These are phyloP conservation scores for Schizosaccharomyces versatilis DNA, from an alignment of 1,139 yeast genomes.

Conservation along the genomic window DNA sequence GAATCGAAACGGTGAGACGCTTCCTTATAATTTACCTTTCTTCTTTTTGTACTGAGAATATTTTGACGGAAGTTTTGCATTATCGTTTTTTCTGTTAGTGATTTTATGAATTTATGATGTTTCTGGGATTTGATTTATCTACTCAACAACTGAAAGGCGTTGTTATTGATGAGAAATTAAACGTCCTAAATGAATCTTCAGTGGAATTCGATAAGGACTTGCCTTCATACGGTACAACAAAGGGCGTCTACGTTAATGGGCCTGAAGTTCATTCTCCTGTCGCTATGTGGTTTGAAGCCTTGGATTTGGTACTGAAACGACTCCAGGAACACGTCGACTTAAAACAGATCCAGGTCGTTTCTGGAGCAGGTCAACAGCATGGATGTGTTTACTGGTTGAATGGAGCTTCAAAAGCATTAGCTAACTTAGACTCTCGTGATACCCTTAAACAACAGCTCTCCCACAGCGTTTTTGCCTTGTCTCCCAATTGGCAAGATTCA, in stretches of 20 bases:
- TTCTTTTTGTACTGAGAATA: not conserved
- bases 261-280: slow-evolving; percentile 56
- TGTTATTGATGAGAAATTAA: slow-evolving; percentile 34
- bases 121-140: slow-evolving; percentile 62
- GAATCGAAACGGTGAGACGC: too few relatives aligned
- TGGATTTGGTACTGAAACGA: slow-evolving; percentile 38
- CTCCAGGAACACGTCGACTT: slow-evolving; percentile 42
- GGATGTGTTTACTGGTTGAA: slow-evolving; percentile 68
- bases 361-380: slow-evolving; percentile 85
- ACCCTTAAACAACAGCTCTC: slow-evolving; percentile 26
- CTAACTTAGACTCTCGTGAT: slow-evolving; percentile 16
- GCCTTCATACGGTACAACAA: slow-evolving; percentile 33
- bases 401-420: slow-evolving; percentile 25
- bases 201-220: slow-evolving; percentile 55
- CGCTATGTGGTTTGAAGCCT: slow-evolving; percentile 69
- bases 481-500: slow-evolving; percentile 93
- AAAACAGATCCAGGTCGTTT: slow-evolving; percentile 37
- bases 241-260: slow-evolving; percentile 44
- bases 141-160: slow-evolving; percentile 75
- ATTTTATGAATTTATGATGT: slow-evolving; percentile 1
- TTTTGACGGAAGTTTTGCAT: not conserved
- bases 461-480: slow-evolving; percentile 34
- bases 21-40: too few relatives aligned
- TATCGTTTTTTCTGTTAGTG: too few relatives aligned
- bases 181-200: slow-evolving; percentile 33